These are phyloP conservation scores for Lasiodiplodia gonubiensis DNA, from an alignment of 2,329 filamentous ascomycete species.

Conservation along the genomic window DNA sequence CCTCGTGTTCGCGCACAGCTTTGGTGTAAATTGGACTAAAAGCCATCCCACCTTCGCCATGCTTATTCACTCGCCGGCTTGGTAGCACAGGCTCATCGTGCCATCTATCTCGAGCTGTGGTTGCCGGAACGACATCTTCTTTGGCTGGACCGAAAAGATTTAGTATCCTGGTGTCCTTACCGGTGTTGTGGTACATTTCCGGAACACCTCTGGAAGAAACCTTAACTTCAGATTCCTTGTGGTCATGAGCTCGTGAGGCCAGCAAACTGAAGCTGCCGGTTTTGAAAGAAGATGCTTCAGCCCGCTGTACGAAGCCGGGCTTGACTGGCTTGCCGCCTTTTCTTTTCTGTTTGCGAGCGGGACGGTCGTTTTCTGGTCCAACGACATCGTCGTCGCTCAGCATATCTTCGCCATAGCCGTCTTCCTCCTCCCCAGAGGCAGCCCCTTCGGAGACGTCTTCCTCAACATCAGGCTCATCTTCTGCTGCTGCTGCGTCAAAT, in stretches of 20 bases:
- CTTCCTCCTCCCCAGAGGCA: constrained; percentile 27
- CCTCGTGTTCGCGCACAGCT: constrained; percentile 51
- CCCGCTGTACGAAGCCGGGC: constrained; percentile 25
- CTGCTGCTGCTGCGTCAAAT: constrained; percentile 26
- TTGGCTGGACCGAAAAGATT: constrained; percentile 58
- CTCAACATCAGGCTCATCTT: constrained; percentile 33
- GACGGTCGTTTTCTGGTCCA: constrained; percentile 10
- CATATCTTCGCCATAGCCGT: constrained; percentile 23
- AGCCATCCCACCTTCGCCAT: constrained; percentile 47
- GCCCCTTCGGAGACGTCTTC: constrained; percentile 28
- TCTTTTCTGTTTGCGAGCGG: constrained; percentile 4
- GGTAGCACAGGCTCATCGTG: constrained; percentile 58
- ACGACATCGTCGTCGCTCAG: constrained; percentile 35
- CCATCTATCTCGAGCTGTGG: constrained; percentile 60
- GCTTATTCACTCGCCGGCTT: constrained; percentile 44
- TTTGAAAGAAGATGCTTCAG: constrained; percentile 33
- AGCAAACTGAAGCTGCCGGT: constrained; percentile 32
- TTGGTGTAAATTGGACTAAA: constrained; percentile 52
- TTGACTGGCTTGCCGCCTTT: constrained; percentile 24
- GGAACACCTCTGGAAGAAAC: constrained; percentile 35
- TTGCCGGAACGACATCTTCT: constrained; percentile 55
- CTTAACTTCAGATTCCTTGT: constrained; percentile 15
- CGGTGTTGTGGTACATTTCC: constrained; percentile 38
- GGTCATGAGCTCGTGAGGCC: constrained; percentile 24
- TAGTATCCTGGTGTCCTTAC: constrained; percentile 54